A percentile compares a stretch with the other conserved stretches of the same genome.
These are phyloP conservation scores for Globisporangium heterothallicum DNA, from an alignment of 352 stramenopile genomes.

Conservation along the genomic window DNA sequence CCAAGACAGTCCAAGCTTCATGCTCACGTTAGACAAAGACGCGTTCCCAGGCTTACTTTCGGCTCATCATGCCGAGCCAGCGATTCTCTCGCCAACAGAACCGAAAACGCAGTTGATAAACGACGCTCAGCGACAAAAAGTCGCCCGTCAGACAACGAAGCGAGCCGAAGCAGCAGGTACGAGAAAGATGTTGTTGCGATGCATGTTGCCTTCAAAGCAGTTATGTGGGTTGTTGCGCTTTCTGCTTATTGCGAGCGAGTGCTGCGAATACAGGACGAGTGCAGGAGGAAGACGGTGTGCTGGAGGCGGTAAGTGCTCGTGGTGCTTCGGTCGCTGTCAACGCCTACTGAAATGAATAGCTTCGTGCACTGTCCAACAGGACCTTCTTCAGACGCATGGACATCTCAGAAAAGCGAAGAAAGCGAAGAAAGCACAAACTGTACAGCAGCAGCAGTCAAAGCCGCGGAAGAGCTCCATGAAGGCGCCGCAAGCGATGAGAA, in stretches of 20 bases:
- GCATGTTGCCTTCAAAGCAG: too few species aligned
- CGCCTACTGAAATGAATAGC: too few species aligned
- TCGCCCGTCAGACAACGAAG: slow-evolving; percentile 2
- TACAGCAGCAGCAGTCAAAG: not conserved
- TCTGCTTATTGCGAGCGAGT: too few species aligned
- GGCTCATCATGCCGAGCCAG: not conserved
- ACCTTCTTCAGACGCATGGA: too few species aligned
- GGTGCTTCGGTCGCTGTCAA: too few species aligned
- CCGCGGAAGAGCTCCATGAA: not conserved
- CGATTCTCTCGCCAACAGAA: slow-evolving; percentile 9
- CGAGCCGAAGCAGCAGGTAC: not conserved
- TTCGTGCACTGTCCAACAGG: too few species aligned
- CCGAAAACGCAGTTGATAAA: slow-evolving; percentile 12
- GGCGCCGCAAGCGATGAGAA: too few species aligned
- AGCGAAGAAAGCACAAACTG: not conserved
- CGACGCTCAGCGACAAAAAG: slow-evolving; percentile 9
- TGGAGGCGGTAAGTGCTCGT: too few species aligned
- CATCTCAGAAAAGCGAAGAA: not conserved
- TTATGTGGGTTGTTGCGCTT: too few species aligned
- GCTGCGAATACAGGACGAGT: too few species aligned
- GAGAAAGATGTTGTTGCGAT: too few species aligned
- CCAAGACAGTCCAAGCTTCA: not conserved
- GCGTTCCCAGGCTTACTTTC: not conserved
- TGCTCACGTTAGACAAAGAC: slow-evolving; percentile 8
- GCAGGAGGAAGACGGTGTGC: not conserved